Percentiles rank a stretch among this genome's conserved stretches.
Evolutionary conservation across 1,284 basidiomycete genomes (phyloP).

Genomic region (Pholiota adiposa): DNA sequence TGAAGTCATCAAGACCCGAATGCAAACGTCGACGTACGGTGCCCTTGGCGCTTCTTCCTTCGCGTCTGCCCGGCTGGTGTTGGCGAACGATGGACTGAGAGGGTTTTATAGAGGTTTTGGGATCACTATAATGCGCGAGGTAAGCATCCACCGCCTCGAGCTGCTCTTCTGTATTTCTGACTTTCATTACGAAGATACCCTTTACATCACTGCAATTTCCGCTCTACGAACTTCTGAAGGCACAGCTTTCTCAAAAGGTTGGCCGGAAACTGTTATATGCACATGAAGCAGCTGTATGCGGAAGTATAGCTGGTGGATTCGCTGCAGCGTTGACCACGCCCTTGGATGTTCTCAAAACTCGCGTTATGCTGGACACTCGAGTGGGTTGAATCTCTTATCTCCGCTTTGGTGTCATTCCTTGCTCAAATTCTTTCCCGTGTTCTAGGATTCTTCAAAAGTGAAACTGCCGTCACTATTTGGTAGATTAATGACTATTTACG

Average conservation of each 20-base stretch:
- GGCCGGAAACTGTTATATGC: constrained; percentile 66
- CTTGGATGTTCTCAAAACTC: constrained; percentile 95
- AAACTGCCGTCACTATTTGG: constrained; percentile 57
- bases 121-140: constrained; percentile 51
- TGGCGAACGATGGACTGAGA: constrained; percentile 39
- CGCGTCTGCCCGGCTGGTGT: constrained; percentile 41
- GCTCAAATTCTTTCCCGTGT: not conserved
- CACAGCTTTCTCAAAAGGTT: constrained; percentile 54
- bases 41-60: constrained; percentile 43
- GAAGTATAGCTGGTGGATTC: constrained; percentile 88
- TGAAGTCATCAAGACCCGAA: constrained; percentile 42
- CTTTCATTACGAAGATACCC: constrained; percentile 11
- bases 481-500: constrained; percentile 70
- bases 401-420: constrained; percentile 6
- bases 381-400: constrained; percentile 45
- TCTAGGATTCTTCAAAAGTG: constrained; percentile 51
- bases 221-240: constrained; percentile 90
- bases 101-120: constrained; percentile 54
- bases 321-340: constrained; percentile 94
- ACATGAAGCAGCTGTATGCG: constrained; percentile 90
- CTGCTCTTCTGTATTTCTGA: not conserved
- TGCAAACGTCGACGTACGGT: constrained; percentile 52
- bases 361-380: constrained; percentile 92
- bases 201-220: constrained; percentile 99
- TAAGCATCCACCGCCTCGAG: constrained; percentile 19